Conservation (phyloP, 2,329 filamentous ascomycete species). For the Claviceps sp. region DNA sequence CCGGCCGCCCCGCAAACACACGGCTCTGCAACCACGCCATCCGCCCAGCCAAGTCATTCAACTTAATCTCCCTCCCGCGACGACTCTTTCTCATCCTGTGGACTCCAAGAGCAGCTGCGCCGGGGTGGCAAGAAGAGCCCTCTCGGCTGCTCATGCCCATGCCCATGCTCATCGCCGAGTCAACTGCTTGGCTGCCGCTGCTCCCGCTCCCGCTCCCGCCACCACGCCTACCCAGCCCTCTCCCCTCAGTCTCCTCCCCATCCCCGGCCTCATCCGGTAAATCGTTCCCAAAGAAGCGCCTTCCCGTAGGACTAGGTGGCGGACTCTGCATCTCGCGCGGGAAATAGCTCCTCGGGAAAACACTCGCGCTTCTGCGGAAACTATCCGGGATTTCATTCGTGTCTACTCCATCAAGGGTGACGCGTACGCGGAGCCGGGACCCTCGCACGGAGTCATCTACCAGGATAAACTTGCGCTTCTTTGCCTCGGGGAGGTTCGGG, state of each 20-base stretch:
- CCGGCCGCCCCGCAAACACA: constrained; percentile 71
- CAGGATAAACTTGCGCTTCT: constrained; percentile 91
- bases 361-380: constrained; percentile 78
- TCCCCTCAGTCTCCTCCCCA: constrained; percentile 33
- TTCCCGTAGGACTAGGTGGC: constrained; percentile 60
- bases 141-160: no score
- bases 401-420: constrained; percentile 85
- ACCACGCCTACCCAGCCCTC: constrained; percentile 23
- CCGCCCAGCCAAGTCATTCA: constrained; percentile 87
- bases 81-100: constrained; percentile 58
- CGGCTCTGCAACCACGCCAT: constrained; percentile 96
- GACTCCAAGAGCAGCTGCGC: constrained; percentile 58
- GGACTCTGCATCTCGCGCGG: constrained; percentile 85
- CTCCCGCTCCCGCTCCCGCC: constrained; percentile 13
- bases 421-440: constrained; percentile 72
- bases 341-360: constrained; percentile 85
- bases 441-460: constrained; percentile 80
- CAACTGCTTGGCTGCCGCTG: constrained; percentile 30
- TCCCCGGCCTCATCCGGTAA: constrained; percentile 26
- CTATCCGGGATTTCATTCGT: constrained; percentile 94
- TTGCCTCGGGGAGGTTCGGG: constrained; percentile 75
- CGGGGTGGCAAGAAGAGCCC: constrained; percentile 18
- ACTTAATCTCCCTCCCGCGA: constrained; percentile 69
- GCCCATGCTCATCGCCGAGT: constrained; percentile 38
- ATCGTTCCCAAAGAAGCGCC: constrained; percentile 61